Evolutionary conservation across 2,329 filamentous ascomycete genomes (phyloP).

Genomic region (Monosporascus sp.): DNA sequence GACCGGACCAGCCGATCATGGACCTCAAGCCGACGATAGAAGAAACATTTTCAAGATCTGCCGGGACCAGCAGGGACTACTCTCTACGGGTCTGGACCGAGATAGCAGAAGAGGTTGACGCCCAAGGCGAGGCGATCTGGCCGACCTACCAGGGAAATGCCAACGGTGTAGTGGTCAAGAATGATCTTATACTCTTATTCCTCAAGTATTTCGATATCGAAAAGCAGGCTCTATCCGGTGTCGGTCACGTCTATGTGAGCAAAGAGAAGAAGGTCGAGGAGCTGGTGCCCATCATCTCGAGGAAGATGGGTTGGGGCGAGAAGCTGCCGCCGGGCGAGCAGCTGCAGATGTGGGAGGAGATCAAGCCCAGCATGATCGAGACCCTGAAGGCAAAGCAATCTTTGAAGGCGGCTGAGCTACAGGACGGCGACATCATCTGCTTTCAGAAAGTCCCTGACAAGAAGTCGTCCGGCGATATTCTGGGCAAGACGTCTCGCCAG

Average conservation of each 20-base stretch:
- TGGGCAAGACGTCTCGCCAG: constrained; percentile 34
- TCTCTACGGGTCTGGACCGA: constrained; percentile 85
- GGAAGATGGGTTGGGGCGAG: constrained; percentile 80
- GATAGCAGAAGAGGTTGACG: constrained; percentile 59
- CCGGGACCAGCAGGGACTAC: constrained; percentile 57
- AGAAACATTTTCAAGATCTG: constrained; percentile 53
- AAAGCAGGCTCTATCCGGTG: constrained; percentile 67
- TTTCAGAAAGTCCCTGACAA: constrained; percentile 66
- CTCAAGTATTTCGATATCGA: constrained; percentile 86
- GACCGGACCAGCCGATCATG: constrained; percentile 81
- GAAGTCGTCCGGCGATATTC: constrained; percentile 35
- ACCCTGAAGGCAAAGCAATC: constrained; percentile 86
- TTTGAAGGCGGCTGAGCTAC: constrained; percentile 84
- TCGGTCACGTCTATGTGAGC: constrained; percentile 80
- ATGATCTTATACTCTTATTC: constrained; percentile 73
- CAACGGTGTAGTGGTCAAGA: constrained; percentile 52
- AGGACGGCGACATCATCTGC: constrained; percentile 94
- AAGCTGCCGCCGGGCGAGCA: constrained; percentile 61
- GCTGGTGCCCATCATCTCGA: constrained; percentile 68
- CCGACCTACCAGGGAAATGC: constrained; percentile 55
- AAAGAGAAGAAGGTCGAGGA: constrained; percentile 87
- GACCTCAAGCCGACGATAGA: constrained; percentile 73
- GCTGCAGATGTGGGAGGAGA: constrained; percentile 83
- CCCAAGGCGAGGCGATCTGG: constrained; percentile 69
- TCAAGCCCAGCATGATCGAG: constrained; percentile 97